A percentile compares a stretch with the other conserved stretches of the same genome.
These are phyloP conservation scores for Capronia coronata DNA, from an alignment of 2,329 filamentous ascomycete species.

Conservation along the genomic window DNA sequence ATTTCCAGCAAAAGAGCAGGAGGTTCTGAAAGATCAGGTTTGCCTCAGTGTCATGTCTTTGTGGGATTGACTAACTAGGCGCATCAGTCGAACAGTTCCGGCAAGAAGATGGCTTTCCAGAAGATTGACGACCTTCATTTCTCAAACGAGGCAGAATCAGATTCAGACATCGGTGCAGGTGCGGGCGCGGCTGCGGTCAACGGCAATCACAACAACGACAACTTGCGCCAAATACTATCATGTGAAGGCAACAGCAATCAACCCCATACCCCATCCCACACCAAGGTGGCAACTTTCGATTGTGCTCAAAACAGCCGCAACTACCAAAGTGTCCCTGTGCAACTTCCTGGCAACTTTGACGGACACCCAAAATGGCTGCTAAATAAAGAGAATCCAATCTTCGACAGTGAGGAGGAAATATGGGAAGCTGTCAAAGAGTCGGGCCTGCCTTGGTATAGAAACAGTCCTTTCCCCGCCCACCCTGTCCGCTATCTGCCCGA, in stretches of 20 bases:
- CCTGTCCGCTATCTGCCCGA: slow-evolving; percentile 26
- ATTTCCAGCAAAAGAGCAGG: background rate
- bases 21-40: slow-evolving; percentile 7
- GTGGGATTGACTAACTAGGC: background rate
- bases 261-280: too few species aligned
- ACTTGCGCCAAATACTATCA: too few species aligned
- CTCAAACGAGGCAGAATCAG: background rate
- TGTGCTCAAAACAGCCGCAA: background rate
- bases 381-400: slow-evolving; percentile 21
- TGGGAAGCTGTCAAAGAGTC: background rate
- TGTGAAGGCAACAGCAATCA: background rate
- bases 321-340: background rate
- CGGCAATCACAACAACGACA: background rate
- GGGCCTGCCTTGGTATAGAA: background rate
- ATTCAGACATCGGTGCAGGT: background rate
- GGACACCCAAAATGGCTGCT: slow-evolving; percentile 13
- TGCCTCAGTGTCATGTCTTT: background rate
- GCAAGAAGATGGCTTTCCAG: background rate
- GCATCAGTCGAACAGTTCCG: background rate
- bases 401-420: slow-evolving; percentile 13
- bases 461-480: slow-evolving; percentile 16
- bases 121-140: background rate
- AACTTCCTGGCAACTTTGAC: background rate
- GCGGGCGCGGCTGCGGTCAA: background rate
- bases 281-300: background rate